phyloP scores from a whole-genome alignment of 495 filamentous ascomycete species.

The Annulohypoxylon moriforme region DNA sequence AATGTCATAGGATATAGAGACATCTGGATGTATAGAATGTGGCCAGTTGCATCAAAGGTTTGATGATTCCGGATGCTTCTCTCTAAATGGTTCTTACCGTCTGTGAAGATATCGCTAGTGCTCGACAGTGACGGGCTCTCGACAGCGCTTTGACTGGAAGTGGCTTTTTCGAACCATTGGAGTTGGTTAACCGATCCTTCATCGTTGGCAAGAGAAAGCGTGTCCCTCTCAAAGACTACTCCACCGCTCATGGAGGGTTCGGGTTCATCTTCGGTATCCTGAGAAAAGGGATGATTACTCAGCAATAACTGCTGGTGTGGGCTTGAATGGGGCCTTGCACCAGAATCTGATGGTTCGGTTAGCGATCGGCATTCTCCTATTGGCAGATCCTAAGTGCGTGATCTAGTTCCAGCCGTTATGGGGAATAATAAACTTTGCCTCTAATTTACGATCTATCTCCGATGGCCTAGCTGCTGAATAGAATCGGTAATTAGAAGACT shows the following conservation, averaged over 20 bases:
- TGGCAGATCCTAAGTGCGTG: not conserved
- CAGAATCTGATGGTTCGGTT: constrained; percentile 18
- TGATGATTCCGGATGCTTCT: constrained; percentile 47
- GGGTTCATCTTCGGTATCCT: constrained; percentile 7
- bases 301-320: constrained; percentile 36
- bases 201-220: constrained; percentile 7
- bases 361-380: not conserved
- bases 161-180: constrained; percentile 51
- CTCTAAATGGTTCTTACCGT: constrained; percentile 58
- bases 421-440: not conserved
- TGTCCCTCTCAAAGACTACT: constrained; percentile 48
- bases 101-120: constrained; percentile 62
- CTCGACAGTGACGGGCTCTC: constrained; percentile 53
- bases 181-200: constrained; percentile 6
- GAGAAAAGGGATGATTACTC: constrained; percentile 38
- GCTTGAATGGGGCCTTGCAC: not conserved
- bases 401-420: too few species aligned
- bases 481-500: not conserved
- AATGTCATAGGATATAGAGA: constrained; percentile 66
- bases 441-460: not conserved
- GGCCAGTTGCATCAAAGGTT: constrained; percentile 50
- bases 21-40: constrained; percentile 69
- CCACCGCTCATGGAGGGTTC: constrained; percentile 36
- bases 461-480: not conserved
- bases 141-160: constrained; percentile 47